These are phyloP conservation scores for Tylopilus intermedius DNA, from an alignment of 768 basidiomycete genomes.

Conservation along the genomic window DNA sequence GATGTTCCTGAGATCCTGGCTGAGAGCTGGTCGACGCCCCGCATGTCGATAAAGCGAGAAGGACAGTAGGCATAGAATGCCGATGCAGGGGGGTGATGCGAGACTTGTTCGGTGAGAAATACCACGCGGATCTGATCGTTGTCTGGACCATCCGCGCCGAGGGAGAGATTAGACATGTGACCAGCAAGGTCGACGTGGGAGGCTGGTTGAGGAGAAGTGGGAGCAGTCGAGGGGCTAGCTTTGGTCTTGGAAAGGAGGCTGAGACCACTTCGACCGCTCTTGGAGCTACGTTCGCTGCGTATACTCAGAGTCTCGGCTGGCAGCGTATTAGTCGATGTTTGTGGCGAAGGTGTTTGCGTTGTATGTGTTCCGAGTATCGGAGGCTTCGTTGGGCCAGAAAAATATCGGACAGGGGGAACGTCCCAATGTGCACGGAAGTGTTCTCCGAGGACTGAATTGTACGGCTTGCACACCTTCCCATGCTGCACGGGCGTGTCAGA, in stretches of 20 bases:
- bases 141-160: constrained; percentile 35
- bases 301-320: constrained; percentile 49
- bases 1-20: constrained; percentile 89
- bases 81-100: constrained; percentile 95
- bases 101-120: constrained; percentile 90
- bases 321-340: constrained; percentile 18
- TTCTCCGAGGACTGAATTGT: constrained; percentile 83
- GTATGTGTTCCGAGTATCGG: constrained; percentile 44
- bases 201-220: constrained; percentile 44
- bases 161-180: constrained; percentile 57
- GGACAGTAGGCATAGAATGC: constrained; percentile 79
- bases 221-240: constrained; percentile 29
- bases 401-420: constrained; percentile 55
- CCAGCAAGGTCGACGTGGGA: constrained; percentile 41
- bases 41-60: constrained; percentile 60
- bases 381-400: constrained; percentile 42
- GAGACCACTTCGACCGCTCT: constrained; percentile 54
- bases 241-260: constrained; percentile 51
- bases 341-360: constrained; percentile 23
- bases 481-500: constrained; percentile 43
- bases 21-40: constrained; percentile 87
- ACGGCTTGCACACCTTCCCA: constrained; percentile 91
- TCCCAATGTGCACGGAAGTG: constrained; percentile 90
- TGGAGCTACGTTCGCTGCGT: constrained; percentile 51
- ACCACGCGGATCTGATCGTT: constrained; percentile 55